These are phyloP conservation scores for Albatrellus ellisii DNA, from an alignment of 768 basidiomycete genomes.

Conservation along the genomic window DNA sequence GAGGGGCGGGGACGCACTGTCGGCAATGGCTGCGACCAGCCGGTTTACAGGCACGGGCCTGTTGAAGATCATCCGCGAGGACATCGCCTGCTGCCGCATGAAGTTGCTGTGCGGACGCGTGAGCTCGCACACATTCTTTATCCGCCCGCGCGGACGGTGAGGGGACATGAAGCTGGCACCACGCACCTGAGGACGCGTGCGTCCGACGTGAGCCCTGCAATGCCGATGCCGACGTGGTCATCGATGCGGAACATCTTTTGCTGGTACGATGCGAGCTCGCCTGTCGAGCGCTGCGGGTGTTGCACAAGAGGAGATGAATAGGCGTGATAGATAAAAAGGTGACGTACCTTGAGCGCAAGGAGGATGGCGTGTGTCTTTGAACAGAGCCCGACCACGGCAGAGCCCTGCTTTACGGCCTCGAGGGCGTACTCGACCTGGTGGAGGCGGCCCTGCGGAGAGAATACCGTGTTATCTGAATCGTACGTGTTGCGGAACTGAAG, in stretches of 20 bases:
- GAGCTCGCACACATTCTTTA: neutral
- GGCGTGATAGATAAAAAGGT: too few species aligned
- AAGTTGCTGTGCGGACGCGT: slow-evolving; percentile 57
- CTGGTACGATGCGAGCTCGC: slow-evolving; percentile 98
- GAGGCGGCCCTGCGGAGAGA: slow-evolving; percentile 90
- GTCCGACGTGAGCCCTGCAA: slow-evolving; percentile 97
- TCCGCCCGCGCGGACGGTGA: neutral
- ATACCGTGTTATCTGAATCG: slow-evolving; percentile 97
- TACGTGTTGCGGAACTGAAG: slow-evolving; percentile 87
- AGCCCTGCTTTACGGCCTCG: slow-evolving; percentile 99
- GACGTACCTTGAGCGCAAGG: slow-evolving; percentile 77
- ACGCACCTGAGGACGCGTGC: slow-evolving; percentile 89
- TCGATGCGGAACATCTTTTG: slow-evolving; percentile 99
- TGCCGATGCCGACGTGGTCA: slow-evolving; percentile 98
- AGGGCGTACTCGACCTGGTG: slow-evolving; percentile 98
- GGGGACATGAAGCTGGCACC: neutral
- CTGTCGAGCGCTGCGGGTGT: slow-evolving; percentile 75
- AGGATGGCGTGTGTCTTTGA: slow-evolving; percentile 93
- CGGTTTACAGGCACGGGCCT: slow-evolving; percentile 90
- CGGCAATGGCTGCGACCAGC: slow-evolving; percentile 86
- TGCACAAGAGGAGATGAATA: neutral
- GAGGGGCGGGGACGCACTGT: slow-evolving; percentile 48
- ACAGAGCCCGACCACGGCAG: slow-evolving; percentile 92
- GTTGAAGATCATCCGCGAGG: slow-evolving; percentile 88
- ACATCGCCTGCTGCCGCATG: slow-evolving; percentile 98